Evolutionary conservation across 2,329 filamentous ascomycete species (phyloP), one percentile per base, ranked within the genome.

Genomic region (Acephala macrosclerotiorum): DNA sequence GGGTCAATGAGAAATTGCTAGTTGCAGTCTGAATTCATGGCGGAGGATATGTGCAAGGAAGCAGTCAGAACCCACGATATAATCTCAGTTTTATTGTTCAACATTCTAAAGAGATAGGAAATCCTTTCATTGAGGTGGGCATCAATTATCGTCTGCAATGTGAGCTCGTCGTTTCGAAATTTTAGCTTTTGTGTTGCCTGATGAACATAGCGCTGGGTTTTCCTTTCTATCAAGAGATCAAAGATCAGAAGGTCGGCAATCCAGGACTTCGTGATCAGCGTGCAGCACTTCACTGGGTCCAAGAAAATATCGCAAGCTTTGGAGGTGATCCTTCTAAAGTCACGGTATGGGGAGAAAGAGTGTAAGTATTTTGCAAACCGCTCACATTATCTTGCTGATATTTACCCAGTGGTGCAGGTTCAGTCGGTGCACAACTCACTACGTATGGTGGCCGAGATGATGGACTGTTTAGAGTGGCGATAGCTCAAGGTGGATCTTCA

Each of bases 301-400:
- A 89, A 9, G 89, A 92, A 71, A 92, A 93, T 69, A 92, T 94
- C 63, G 87, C 80, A 0, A 83, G 87, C 0, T 95, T 95, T 74
- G 92, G 92, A 3, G 92, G 92, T n/a, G 91, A 94, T 74, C 89
- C 91, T 0, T 81, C 82, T 26, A 91, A 91, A 75, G 91, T 94
- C 6, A 94, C 91, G 0, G 89, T 94, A 60, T 81, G 75, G 77
- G 80, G 77, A 11, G 78, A 81, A 67, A 65, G 61, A 2, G 88
- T 89, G 38, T 42, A 14, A 16, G 38, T 42, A 4, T n/a, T 14
- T n/a, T 12, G 14, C 3, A n/a, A 42, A 4, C 14, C 12, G 3
- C 14, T 42, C 38, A 42, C 5, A 42, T 14, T 16, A 3, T 6
- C 5, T 4, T 4, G 14, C 18, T 42, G 38, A 42, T 42, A 3